Evolutionary conservation across 257 asterid genomes (phyloP).

Genomic region (Cynanchum wilfordii): DNA sequence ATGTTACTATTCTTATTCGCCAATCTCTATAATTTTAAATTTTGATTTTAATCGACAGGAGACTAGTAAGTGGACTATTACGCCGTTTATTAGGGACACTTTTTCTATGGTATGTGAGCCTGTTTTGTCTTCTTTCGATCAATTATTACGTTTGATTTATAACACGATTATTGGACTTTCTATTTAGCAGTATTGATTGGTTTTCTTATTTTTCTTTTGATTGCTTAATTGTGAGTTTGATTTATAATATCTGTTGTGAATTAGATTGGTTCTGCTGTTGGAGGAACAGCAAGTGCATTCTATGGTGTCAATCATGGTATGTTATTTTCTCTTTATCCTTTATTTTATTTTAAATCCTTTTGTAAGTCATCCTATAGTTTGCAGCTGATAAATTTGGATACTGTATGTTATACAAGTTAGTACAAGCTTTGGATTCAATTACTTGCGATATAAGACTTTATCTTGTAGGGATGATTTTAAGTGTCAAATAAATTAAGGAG

Average conservation of each 20-base stretch:
- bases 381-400: background rate
- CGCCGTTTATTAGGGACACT: conserved; percentile 78
- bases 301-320: conserved; percentile 77
- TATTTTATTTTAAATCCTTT: background rate
- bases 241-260: conserved; percentile 3
- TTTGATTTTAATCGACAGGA: conserved; percentile 40
- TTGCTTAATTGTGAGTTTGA: background rate
- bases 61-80: conserved; percentile 75
- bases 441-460: background rate
- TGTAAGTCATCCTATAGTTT: background rate
- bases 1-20: background rate
- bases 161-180: background rate
- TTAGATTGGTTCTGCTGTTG: conserved; percentile 93
- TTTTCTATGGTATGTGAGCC: conserved; percentile 64
- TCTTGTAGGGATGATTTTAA: background rate
- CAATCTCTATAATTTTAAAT: too few relatives aligned
- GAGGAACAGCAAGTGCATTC: conserved; percentile 75
- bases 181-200: background rate
- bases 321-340: background rate
- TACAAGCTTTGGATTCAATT: background rate
- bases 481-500: background rate
- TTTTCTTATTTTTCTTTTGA: background rate
- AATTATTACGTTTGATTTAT: background rate
- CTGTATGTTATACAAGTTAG: background rate
- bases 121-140: background rate